Evolutionary conservation across 805 yeast species (phyloP).

Genomic region (Tetrapisispora pingtungensis): DNA sequence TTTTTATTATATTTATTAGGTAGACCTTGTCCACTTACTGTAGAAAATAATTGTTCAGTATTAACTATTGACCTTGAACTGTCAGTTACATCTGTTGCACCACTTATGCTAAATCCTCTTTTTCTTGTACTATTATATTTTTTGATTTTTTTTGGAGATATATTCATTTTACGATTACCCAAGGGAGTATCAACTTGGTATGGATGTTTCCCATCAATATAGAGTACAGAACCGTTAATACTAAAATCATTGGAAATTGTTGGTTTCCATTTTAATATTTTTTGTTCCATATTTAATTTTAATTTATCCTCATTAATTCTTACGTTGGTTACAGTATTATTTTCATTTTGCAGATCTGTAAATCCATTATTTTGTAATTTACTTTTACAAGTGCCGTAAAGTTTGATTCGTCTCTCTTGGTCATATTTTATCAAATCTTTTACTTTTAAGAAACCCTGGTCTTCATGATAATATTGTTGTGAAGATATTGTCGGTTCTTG

Average conservation of each 20-base stretch:
- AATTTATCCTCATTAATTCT: constrained; percentile 11
- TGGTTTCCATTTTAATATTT: constrained; percentile 23
- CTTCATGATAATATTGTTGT: background rate
- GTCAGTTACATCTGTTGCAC: constrained; percentile 1
- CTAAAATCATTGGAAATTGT: constrained; percentile 13
- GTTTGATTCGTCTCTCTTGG: constrained; percentile 13
- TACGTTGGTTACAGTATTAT: background rate
- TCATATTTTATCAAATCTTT: constrained; percentile 21
- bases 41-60: background rate
- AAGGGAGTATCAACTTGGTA: constrained; percentile 15
- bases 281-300: constrained; percentile 21
- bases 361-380: background rate
- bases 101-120: constrained; percentile 3
- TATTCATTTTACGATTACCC: background rate
- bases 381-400: background rate
- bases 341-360: background rate
- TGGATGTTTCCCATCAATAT: constrained; percentile 23
- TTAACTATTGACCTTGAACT: background rate
- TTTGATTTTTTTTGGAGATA: background rate
- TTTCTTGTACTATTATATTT: background rate
- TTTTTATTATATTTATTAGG: background rate
- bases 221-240: constrained; percentile 15
- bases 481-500: background rate
- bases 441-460: constrained; percentile 10
- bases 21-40: background rate